Evolutionary conservation across 495 filamentous ascomycete genomes (phyloP), one percentile per base, ranked within the genome.

Genomic region (Xylaria nigripes): DNA sequence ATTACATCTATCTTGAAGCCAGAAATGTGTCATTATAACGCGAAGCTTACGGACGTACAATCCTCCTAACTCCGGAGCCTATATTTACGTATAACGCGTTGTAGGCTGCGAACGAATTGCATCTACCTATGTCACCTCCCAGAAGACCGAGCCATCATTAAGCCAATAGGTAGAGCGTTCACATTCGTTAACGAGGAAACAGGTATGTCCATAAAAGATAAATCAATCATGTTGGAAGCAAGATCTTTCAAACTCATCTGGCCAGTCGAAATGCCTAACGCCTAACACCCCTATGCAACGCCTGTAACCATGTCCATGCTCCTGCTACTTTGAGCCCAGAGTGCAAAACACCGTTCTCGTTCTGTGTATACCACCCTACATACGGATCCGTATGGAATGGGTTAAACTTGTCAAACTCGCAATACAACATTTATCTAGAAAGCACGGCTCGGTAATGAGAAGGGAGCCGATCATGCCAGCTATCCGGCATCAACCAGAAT

Each of bases 231-330:
- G 18, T 40, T 40, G 18, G 18, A n/a, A 18, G 15, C 15, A 40
- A 29, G 9, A 40, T 40, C n/a, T 18, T 5, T 40, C 15, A 40
- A 40, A 12, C 9, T n/a, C 8, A n/a, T 40, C 15, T 40, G n/a
- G 36, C 4, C 16, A 2, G 16, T 29, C 8, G 13, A 46, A 51
- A 34, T 18, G 24, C 49, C 25, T n/a, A 21, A 47, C 51, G 42
- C 51, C 51, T 0, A 12, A 47, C 32, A 34, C 42, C 42, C 24
- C 27, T 27, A 54, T 54, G 51, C 51, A 46, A 46, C 45, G 51
- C 27, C 51, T 34, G 29, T 46, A 36, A 38, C 25, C 10, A 27
- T 23, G 12, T 36, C 27, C 50, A 5, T 32, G 40, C 27, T 36
- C 24, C 41, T 45, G 27, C 27, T 8, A 22, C 24, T 27, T 25